Evolutionary conservation across 768 basidiomycete species (phyloP).

Genomic region (Saitozyma podzolica): DNA sequence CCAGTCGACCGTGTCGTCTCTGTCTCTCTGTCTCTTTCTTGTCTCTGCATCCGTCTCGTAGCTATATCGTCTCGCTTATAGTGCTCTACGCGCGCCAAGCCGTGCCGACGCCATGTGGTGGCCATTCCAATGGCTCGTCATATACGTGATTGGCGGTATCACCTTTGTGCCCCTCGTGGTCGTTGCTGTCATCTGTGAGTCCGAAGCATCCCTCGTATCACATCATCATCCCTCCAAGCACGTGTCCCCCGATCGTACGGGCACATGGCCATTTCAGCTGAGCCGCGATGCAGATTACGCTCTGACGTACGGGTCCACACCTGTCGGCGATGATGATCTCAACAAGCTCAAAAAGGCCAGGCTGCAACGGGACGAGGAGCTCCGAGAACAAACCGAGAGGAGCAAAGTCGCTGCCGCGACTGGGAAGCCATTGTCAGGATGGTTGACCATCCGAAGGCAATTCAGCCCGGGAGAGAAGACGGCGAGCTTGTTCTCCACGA

Average conservation of each 20-base stretch:
- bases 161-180: conserved; percentile 83
- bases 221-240: no score
- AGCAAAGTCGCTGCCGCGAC: conserved; percentile 2
- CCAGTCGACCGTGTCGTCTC: no score
- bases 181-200: conserved; percentile 56
- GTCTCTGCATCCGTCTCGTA: no score
- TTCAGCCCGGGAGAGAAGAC: conserved; percentile 15
- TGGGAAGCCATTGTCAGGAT: conserved; percentile 33
- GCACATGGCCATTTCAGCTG: not conserved
- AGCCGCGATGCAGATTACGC: conserved; percentile 22
- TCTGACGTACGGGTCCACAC: conserved; percentile 75
- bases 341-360: conserved; percentile 53
- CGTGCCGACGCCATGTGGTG: conserved; percentile 27
- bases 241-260: not conserved
- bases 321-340: conserved; percentile 64
- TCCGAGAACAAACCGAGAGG: conserved; percentile 36
- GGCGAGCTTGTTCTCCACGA: conserved; percentile 8
- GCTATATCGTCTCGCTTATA: no score
- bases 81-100: no score
- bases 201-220: not conserved
- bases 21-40: no score
- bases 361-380: conserved; percentile 35
- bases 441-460: conserved; percentile 41
- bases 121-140: conserved; percentile 55
- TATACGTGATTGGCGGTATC: conserved; percentile 84